Percentiles rank a stretch among this genome's conserved stretches.
phyloP scores from a whole-genome alignment of 1,139 yeast genomes.

The Zygoascus meyerae region DNA sequence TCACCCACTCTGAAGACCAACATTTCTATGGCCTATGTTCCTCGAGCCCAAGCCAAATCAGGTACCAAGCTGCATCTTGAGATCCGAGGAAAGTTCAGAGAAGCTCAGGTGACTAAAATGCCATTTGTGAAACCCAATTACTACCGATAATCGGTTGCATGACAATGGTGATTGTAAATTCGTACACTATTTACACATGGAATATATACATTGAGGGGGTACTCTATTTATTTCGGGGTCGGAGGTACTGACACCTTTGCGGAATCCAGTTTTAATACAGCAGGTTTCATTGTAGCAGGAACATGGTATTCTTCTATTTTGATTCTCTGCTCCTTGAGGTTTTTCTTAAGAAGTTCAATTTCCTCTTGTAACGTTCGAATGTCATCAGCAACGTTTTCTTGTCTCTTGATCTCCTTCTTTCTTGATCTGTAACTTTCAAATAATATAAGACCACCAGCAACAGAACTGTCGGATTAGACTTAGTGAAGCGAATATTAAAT shows the following conservation, averaged over 20 bases:
- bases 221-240: neutral
- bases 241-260: neutral
- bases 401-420: constrained; percentile 55
- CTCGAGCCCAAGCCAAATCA: constrained; percentile 64
- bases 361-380: constrained; percentile 64
- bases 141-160: constrained; percentile 39
- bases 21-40: constrained; percentile 86
- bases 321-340: constrained; percentile 40
- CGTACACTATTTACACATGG: neutral
- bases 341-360: constrained; percentile 53
- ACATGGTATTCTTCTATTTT: constrained; percentile 44
- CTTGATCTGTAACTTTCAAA: constrained; percentile 68
- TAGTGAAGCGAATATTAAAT: constrained; percentile 12
- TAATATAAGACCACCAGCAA: constrained; percentile 74
- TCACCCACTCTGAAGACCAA: constrained; percentile 77
- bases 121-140: constrained; percentile 79
- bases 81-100: constrained; percentile 77
- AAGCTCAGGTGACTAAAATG: constrained; percentile 67
- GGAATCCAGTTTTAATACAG: constrained; percentile 23
- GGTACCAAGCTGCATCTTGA: constrained; percentile 73
- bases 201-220: neutral
- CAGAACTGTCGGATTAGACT: constrained; percentile 31
- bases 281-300: constrained; percentile 45
- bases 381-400: constrained; percentile 64
- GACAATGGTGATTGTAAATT: neutral